Base-by-base conservation (phyloP, 2,329 filamentous ascomycete species). In the Cercospora brassicicola region DNA sequence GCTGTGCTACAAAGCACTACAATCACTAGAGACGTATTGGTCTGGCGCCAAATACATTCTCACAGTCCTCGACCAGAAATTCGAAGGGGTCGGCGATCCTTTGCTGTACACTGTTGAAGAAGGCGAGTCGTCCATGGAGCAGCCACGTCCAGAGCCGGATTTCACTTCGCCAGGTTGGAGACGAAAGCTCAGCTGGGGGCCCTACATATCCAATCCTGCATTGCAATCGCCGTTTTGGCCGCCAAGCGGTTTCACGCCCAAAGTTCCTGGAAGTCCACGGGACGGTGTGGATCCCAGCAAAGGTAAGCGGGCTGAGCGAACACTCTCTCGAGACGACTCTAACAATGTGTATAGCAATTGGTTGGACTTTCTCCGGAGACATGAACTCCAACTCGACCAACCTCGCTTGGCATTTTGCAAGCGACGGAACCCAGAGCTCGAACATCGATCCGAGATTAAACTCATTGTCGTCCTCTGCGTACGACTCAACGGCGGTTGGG, bases 361-460 rank as follows among this genome's bases (percentile, higher is more conserved):
- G 92, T 1, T 96, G 91, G 90, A 93, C 92, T 7, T 81, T 96
- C n/a, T 93, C 93, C 0, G 93, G 93, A 13, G 94, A 90, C 1
- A 93, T 92, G 64, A 93, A 96, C 75, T 95, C 92, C 3, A 90
- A 92, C 1, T 93, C 89, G 70, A 93, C 92, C 0, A 95, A 92
- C 75, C 82, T 96, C 4, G 94, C 92, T 0, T 86, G 94, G 65
- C 87, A 96, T 76, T 96, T 93, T 76, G 89, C 91, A 68, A 89
- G 84, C 66, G 81, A 82, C 23, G 65, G 74, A 26, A 59, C 53
- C 23, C 63, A 69, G 28, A 66, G 67, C 20, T 42, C 71, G 36
- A 65, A 70, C 64, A 55, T 64, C 31, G 61, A 69, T 59, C 67
- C 69, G 42, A 57, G 67, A 42, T 36, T 74, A 65, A 60, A 67